A percentile compares a stretch with the other conserved stretches of the same genome.
Evolutionary conservation across 1,139 yeast genomes (phyloP).

Genomic region (Tardiomyces blankii): DNA sequence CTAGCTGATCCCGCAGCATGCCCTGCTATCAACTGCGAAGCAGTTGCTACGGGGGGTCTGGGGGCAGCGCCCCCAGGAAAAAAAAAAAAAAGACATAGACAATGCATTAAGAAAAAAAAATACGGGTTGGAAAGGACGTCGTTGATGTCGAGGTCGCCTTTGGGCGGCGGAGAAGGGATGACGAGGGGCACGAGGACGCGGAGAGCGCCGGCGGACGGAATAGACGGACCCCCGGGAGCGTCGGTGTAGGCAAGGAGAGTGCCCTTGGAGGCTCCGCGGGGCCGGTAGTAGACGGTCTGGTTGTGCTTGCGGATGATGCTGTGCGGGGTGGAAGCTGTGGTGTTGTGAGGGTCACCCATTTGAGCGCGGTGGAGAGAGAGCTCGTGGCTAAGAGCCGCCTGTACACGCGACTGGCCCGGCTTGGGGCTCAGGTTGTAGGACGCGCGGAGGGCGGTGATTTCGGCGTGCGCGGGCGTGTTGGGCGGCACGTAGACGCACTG

Average conservation of each 20-base stretch:
- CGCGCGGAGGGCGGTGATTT: conserved; percentile 3
- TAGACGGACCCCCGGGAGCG: background rate
- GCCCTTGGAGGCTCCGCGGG: background rate
- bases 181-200: conserved; percentile 44
- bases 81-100: too few species aligned
- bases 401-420: conserved; percentile 19
- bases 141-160: conserved; percentile 66
- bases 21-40: too few species aligned
- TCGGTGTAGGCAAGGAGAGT: background rate
- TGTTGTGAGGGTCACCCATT: too few species aligned
- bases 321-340: background rate
- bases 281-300: background rate
- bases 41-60: too few species aligned
- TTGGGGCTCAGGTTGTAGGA: conserved; percentile 1
- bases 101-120: background rate
- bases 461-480: conserved; percentile 5
- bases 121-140: conserved; percentile 22
- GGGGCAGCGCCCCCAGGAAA: too few species aligned
- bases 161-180: conserved; percentile 60
- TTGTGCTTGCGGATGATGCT: background rate
- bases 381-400: conserved; percentile 18
- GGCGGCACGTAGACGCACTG: conserved; percentile 32
- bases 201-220: conserved; percentile 5
- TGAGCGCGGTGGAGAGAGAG: background rate
- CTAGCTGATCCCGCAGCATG: too few species aligned